phyloP scores from a whole-genome alignment of 2,329 filamentous ascomycete species.

The Nemania sp. region DNA sequence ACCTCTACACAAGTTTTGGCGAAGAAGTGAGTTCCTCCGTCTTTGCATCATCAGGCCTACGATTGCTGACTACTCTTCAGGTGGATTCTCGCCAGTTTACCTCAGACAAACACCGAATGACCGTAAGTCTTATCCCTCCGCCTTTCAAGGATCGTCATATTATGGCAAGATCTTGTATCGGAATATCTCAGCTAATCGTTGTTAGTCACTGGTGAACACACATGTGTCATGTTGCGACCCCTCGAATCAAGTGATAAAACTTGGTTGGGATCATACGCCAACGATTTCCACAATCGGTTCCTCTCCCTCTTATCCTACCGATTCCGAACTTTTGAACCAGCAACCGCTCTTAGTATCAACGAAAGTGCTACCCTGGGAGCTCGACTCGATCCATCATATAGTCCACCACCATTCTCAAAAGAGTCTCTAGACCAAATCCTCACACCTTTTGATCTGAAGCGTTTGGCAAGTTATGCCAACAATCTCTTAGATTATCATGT shows the following conservation, averaged over 20 bases:
- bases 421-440: conserved; percentile 75
- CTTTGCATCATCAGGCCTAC: no score
- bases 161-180: no score
- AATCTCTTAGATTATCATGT: conserved; percentile 98
- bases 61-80: conserved; percentile 10
- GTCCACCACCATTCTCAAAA: conserved; percentile 67
- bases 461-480: conserved; percentile 92
- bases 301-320: conserved; percentile 87
- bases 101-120: conserved; percentile 95
- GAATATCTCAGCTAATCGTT: no score
- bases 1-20: conserved; percentile 95
- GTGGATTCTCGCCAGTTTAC: conserved; percentile 86
- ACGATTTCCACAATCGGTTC: conserved; percentile 95
- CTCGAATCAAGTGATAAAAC: conserved; percentile 66
- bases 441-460: conserved; percentile 92
- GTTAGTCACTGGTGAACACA: conserved; percentile 86
- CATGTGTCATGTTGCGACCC: conserved; percentile 93
- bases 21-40: conserved; percentile 56
- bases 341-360: conserved; percentile 83
- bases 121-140: conserved; percentile 31
- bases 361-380: conserved; percentile 79
- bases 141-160: background rate
- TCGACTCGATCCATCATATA: conserved; percentile 63
- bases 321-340: conserved; percentile 80
- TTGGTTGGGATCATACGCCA: conserved; percentile 89